Evolutionary conservation across 176 grass and related monocot genomes (phyloP).

Genomic region (Hsuehochloa calcarea): DNA sequence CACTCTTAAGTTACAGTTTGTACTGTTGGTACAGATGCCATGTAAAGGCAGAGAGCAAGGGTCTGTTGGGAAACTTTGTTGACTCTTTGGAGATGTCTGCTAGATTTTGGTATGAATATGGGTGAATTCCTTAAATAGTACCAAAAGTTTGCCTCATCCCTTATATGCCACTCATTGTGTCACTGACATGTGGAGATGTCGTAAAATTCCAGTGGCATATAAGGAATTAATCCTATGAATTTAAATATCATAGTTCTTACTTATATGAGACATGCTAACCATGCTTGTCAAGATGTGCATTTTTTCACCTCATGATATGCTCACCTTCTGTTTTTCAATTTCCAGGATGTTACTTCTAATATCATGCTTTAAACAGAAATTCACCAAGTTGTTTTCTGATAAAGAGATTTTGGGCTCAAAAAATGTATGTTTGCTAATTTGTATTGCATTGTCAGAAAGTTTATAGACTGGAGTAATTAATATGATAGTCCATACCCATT

Average conservation of each 20-base stretch:
- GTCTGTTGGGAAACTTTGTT: slow-evolving; percentile 56
- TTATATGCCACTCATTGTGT: too few species aligned
- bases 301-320: slow-evolving; percentile 23
- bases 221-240: too few species aligned
- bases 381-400: slow-evolving; percentile 51
- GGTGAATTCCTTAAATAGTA: too few species aligned
- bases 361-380: slow-evolving; percentile 86
- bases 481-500: slow-evolving; percentile 15
- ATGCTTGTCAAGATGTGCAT: not conserved
- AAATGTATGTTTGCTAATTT: slow-evolving; percentile 62
- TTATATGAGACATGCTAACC: not conserved
- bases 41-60: slow-evolving; percentile 39
- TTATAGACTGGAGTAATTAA: slow-evolving; percentile 20
- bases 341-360: slow-evolving; percentile 70
- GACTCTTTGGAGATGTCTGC: slow-evolving; percentile 61
- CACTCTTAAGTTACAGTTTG: slow-evolving; percentile 18
- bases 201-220: too few species aligned
- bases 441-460: slow-evolving; percentile 16
- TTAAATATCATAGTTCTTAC: not conserved
- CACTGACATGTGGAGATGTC: too few species aligned
- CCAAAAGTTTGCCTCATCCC: too few species aligned
- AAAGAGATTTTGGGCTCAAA: slow-evolving; percentile 82
- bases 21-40: slow-evolving; percentile 44
- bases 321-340: slow-evolving; percentile 39
- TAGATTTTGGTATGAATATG: slow-evolving; percentile 79